phyloP scores from a whole-genome alignment of 2,329 filamentous ascomycete species.

The Tolypocladium tundrense region DNA sequence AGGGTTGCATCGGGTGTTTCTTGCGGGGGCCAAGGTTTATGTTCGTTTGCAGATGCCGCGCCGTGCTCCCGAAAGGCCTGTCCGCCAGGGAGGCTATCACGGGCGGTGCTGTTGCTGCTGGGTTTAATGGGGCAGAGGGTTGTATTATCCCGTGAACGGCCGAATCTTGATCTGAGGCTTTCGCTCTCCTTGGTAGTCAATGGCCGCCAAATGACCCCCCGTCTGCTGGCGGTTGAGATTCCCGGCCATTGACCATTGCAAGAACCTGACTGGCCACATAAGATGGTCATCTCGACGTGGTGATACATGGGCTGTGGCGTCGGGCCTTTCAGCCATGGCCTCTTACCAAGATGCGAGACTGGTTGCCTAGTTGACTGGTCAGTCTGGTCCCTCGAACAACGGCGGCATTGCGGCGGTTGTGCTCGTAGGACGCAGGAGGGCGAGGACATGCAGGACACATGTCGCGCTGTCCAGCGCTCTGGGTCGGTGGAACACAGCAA shows the following conservation, averaged over 20 bases:
- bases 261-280: background rate
- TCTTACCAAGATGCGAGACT: background rate
- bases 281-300: background rate
- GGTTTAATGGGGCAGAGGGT: background rate
- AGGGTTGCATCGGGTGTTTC: background rate
- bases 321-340: background rate
- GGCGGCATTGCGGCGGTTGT: background rate
- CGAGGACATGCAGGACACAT: background rate
- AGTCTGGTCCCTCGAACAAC: background rate
- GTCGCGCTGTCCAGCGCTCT: conserved; percentile 4
- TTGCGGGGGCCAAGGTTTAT: background rate
- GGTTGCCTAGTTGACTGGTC: background rate
- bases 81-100: background rate
- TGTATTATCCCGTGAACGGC: background rate
- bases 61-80: background rate
- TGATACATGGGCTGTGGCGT: background rate
- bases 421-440: conserved; percentile 9
- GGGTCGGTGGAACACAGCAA: conserved; percentile 4
- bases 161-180: background rate
- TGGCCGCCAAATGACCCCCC: background rate
- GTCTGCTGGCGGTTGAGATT: background rate
- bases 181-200: background rate
- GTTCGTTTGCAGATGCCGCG: background rate
- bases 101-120: background rate
- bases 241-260: background rate